Evolutionary conservation across 1,284 basidiomycete species (phyloP).

Genomic region (Cronartium quercuum): DNA sequence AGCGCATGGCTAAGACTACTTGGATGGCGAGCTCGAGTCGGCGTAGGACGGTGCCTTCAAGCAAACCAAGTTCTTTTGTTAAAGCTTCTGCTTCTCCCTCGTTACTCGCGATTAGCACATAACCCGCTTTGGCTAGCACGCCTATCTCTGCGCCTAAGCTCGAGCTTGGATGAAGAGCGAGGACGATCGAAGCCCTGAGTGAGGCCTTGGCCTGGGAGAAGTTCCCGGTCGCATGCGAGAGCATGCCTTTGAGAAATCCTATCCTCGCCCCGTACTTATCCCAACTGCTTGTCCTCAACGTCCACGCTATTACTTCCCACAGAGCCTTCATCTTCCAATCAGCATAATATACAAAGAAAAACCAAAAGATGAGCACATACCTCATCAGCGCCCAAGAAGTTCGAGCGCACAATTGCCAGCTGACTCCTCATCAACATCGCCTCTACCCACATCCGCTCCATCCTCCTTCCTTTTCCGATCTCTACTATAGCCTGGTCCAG

Average conservation of each 20-base stretch:
- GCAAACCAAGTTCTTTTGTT: neutral
- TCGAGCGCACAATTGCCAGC: conserved; percentile 10
- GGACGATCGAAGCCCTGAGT: neutral
- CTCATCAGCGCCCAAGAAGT: conserved; percentile 7
- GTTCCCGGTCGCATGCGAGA: conserved; percentile 15
- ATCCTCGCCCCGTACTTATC: neutral
- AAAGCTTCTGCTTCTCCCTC: too few relatives aligned
- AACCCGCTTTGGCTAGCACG: neutral
- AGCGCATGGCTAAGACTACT: conserved; percentile 18
- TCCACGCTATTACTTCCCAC: neutral
- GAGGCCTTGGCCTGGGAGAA: conserved; percentile 4
- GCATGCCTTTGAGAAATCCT: conserved; percentile 22
- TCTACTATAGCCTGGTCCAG: neutral
- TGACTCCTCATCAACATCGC: conserved; percentile 5
- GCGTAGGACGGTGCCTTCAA: neutral
- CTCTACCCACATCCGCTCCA: conserved; percentile 18
- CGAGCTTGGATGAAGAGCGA: neutral
- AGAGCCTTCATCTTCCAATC: neutral
- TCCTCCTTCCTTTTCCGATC: too few relatives aligned
- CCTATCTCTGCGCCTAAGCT: neutral
- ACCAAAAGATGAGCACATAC: neutral
- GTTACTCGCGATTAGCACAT: conserved; percentile 2
- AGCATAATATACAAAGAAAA: neutral
- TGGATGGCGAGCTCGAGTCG: neutral
- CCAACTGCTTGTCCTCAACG: neutral